Evolutionary conservation across 192 early-diverging fungal genomes (phyloP).

Genomic region (Entomortierella chlamydospora): DNA sequence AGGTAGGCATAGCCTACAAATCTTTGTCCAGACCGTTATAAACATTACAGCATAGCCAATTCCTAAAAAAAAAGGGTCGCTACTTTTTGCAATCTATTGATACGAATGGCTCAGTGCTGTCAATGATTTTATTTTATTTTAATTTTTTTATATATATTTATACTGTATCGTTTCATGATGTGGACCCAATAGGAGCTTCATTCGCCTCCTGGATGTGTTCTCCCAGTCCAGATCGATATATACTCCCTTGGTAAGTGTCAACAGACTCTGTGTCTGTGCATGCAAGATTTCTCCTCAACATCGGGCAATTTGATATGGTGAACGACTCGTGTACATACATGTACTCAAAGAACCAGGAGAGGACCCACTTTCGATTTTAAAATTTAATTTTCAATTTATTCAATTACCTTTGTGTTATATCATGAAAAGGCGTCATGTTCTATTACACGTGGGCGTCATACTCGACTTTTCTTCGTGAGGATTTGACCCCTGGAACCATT

Average conservation of each 20-base stretch:
- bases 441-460: conserved; percentile 41
- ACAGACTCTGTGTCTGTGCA: too few relatives aligned
- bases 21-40: too few relatives aligned
- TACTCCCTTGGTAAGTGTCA: conserved; percentile 36
- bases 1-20: background rate
- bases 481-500: conserved; percentile 13
- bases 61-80: too few relatives aligned
- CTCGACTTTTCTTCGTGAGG: conserved; percentile 16
- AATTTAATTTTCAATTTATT: background rate
- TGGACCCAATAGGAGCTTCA: conserved; percentile 29
- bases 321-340: too few relatives aligned
- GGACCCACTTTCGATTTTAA: conserved; percentile 7
- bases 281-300: too few relatives aligned
- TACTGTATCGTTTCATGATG: background rate
- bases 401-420: background rate
- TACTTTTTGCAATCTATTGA: too few relatives aligned
- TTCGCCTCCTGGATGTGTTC: conserved; percentile 41
- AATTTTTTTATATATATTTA: background rate
- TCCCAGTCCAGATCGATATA: conserved; percentile 49
- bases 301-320: too few relatives aligned
- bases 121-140: background rate
- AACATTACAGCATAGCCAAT: too few relatives aligned
- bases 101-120: background rate
- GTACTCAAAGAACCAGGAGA: background rate
- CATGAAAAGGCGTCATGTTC: conserved; percentile 37